Base-by-base conservation (phyloP, 441 rosid species). In the Pelargonium hybrid region DNA sequence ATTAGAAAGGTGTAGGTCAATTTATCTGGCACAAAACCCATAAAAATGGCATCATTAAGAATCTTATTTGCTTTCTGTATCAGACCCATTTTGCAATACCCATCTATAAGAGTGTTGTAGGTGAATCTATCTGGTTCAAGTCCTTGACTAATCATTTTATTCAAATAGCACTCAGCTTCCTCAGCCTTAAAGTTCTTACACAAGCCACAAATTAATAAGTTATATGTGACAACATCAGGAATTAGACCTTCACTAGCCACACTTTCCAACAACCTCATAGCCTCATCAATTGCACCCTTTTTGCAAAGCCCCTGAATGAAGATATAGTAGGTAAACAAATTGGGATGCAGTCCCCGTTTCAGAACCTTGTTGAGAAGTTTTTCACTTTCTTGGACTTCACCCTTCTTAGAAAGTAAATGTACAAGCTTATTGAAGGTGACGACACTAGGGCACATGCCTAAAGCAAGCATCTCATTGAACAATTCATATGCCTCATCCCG, bases 171-270 rank as follows among this genome's bases (percentile, higher is more conserved):
- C 77, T 90, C 94, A 1, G 98, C 98, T 74, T 90, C 97, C 47
- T 74, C 76, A 73, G 85, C 85, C 84, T 74, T 85, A 2, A 73
- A 76, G 73, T 73, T 84, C 83, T 90, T 88, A 71, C 92, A 92
- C 73, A 94, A 81, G 65, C 98, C 97, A 77, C 79, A 80, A 7
- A 94, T 87, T 9, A 94, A 80, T 47, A 91, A 87, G 84, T 94
- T 94, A 80, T 87, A 90, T 0, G 98, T 84, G 75, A 94, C 80
- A 15, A 84, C 85, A 78, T 94, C 98, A 31, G 94, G 98, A 76
- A 75, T 78, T 29, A 90, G 80, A 61, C 93, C 92, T 76, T 83
- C 87, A 41, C 54, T 79, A 2, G 73, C 73, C 57, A 89, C 68
- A 67, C 87, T 81, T 68, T 85, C 85, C 66, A 90, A 83, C 89